phyloP scores from a whole-genome alignment of 148 eudicot species.

The Arbutus unedo region DNA sequence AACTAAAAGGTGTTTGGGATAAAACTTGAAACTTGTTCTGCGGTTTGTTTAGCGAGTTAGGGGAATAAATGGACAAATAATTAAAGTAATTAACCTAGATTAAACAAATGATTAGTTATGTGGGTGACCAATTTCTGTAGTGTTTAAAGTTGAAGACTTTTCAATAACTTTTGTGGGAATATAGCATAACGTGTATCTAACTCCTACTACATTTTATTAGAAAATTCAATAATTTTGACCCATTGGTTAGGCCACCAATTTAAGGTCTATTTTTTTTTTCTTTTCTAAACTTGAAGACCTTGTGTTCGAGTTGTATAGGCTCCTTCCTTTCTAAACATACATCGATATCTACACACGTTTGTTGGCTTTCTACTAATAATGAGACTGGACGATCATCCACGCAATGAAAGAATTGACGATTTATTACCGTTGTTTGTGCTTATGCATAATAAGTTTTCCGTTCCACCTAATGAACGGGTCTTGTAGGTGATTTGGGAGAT shows the following conservation, averaged over 20 bases:
- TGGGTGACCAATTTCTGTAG: constrained; percentile 12
- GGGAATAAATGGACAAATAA: neutral
- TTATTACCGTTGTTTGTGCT: too few species aligned
- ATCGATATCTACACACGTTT: too few species aligned
- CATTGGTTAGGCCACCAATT: neutral
- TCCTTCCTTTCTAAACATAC: too few species aligned
- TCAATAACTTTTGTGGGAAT: neutral
- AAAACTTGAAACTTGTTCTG: neutral
- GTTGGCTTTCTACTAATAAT: too few species aligned
- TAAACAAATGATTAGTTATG: neutral
- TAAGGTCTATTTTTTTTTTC: neutral
- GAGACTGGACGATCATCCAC: too few species aligned
- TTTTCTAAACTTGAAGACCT: neutral
- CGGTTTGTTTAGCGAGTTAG: neutral
- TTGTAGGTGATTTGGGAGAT: too few species aligned
- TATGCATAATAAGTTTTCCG: too few species aligned
- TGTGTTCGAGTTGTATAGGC: neutral
- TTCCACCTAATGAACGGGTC: too few species aligned
- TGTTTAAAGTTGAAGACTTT: neutral
- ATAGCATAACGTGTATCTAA: neutral
- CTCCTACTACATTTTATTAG: neutral
- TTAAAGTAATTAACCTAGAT: neutral
- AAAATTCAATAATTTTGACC: neutral
- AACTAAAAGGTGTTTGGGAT: neutral
- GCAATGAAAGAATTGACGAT: too few species aligned